These are phyloP conservation scores for Pelargonium myrrhifolium DNA, from an alignment of 441 rosid genomes.

Conservation along the genomic window DNA sequence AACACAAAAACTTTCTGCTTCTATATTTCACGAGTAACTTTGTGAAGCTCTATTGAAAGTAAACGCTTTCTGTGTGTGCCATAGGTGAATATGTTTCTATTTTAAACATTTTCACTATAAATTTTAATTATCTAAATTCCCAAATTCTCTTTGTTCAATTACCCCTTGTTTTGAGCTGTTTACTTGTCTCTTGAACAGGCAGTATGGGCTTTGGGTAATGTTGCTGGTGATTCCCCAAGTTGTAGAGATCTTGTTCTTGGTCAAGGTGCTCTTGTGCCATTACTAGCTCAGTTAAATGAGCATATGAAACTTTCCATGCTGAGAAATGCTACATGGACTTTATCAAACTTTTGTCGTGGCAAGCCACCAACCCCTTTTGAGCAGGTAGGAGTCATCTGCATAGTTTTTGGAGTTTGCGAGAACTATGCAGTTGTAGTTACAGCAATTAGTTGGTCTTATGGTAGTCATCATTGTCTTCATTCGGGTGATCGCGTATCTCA, in stretches of 20 bases:
- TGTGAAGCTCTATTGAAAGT: no score
- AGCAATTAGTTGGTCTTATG: no score
- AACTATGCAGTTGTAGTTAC: background rate
- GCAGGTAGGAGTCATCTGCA: constrained; percentile 24
- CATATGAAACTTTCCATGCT: constrained; percentile 35
- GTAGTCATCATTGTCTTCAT: background rate
- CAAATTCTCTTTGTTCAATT: background rate
- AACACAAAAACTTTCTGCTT: background rate
- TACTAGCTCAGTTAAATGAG: constrained; percentile 43
- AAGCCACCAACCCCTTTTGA: constrained; percentile 53
- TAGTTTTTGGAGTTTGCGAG: constrained; percentile 4
- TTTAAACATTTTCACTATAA: background rate
- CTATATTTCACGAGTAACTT: no score
- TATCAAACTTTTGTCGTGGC: constrained; percentile 56
- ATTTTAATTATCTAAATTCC: background rate
- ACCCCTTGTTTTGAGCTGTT: background rate
- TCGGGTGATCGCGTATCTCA: no score
- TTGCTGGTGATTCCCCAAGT: constrained; percentile 52
- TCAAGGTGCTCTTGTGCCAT: constrained; percentile 39
- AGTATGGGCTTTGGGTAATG: constrained; percentile 58
- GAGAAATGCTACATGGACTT: constrained; percentile 57
- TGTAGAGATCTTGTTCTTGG: constrained; percentile 50
- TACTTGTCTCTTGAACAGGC: constrained; percentile 28
- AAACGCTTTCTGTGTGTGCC: no score
- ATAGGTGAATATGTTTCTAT: background rate